Percentiles rank a stretch among this genome's conserved stretches.
Conservation (phyloP, 2,329 filamentous ascomycete species). For the Penicillium hesseltinei region DNA sequence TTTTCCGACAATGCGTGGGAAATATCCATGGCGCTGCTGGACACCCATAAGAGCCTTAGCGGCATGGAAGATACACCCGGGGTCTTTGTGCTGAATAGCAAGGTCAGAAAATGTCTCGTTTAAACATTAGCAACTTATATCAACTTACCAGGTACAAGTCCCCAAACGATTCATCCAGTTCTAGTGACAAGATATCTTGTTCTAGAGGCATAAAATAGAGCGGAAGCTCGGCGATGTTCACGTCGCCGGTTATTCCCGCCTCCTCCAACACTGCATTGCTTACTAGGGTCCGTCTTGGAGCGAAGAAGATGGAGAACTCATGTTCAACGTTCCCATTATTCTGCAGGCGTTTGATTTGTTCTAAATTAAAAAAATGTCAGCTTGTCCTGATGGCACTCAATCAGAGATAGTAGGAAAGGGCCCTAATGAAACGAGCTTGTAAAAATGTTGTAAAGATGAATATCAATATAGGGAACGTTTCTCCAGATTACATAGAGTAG, state of each 20-base stretch:
- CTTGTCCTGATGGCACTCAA: slow-evolving; percentile 55
- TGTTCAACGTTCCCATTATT: slow-evolving; percentile 85
- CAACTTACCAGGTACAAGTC: slow-evolving; percentile 73
- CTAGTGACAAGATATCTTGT: slow-evolving; percentile 84
- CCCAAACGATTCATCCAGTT: slow-evolving; percentile 80
- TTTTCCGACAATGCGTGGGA: slow-evolving; percentile 91
- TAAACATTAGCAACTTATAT: too few relatives aligned
- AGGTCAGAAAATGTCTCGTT: not conserved
- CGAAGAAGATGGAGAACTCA: slow-evolving; percentile 96
- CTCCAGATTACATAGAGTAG: slow-evolving; percentile 57
- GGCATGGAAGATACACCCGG: slow-evolving; percentile 82
- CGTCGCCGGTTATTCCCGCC: slow-evolving; percentile 86
- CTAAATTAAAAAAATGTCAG: slow-evolving; percentile 60
- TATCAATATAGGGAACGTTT: slow-evolving; percentile 51
- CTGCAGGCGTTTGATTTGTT: slow-evolving; percentile 86
- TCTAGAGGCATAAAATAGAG: slow-evolving; percentile 90
- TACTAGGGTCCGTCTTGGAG: slow-evolving; percentile 85
- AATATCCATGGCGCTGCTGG: slow-evolving; percentile 86
- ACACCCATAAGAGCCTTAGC: slow-evolving; percentile 92
- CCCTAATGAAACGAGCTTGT: slow-evolving; percentile 45
- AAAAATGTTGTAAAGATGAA: slow-evolving; percentile 16
- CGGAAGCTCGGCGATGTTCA: slow-evolving; percentile 82
- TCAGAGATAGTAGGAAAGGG: slow-evolving; percentile 38
- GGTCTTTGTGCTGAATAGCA: slow-evolving; percentile 68
- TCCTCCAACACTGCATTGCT: slow-evolving; percentile 91